Evolutionary conservation across 192 early-diverging fungal genomes (phyloP), one percentile per base, ranked within the genome.

Genomic region (Backusella australiensis): DNA sequence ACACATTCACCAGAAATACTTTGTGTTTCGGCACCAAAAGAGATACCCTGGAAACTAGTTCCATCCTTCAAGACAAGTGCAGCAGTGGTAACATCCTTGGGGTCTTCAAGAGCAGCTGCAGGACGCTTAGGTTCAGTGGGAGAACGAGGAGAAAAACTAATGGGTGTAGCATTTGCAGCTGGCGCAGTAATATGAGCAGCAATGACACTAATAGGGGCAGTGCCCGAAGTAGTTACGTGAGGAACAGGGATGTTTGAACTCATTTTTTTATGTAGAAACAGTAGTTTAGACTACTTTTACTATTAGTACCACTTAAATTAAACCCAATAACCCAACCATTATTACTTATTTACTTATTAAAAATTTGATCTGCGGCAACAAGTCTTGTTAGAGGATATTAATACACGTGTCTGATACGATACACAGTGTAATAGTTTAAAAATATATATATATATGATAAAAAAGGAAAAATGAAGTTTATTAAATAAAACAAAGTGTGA

Each of bases 1-100:
- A 99, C 97, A 78, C 95, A 96, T 86, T 99, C 97, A 69, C 97
- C 97, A 68, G 97, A 87, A 70, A 97, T 90, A 52, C 91, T 92
- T 67, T 87, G 85, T 36, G 80, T 85, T 85, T 97, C 95, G 12
- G 96, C 91, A 74, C 97, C 97, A 84, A 99, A 99, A 17, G 95
- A 96, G 79, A 94, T 86, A 73, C 96, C 98, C 74, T 95, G 89
- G 80, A 89, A 93, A 49, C 90, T 86, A 29, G 92, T 86, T 38
- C 96, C 97, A 85, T 98, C 95, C 72, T 94, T 88, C 44, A 98
- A 89, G 52, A 92, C 89, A 72, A 99, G 85, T n/a, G 93, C 88
- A 14, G 92, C 92, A 49, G 85, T 75, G 23, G 86, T 85, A 8
- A 75, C 77, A 72, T 78, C 77, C 35, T 83, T 81, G n/a, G 72